Conservation (phyloP, 2,329 filamentous ascomycete genomes). For the Emmonsia crescens region DNA sequence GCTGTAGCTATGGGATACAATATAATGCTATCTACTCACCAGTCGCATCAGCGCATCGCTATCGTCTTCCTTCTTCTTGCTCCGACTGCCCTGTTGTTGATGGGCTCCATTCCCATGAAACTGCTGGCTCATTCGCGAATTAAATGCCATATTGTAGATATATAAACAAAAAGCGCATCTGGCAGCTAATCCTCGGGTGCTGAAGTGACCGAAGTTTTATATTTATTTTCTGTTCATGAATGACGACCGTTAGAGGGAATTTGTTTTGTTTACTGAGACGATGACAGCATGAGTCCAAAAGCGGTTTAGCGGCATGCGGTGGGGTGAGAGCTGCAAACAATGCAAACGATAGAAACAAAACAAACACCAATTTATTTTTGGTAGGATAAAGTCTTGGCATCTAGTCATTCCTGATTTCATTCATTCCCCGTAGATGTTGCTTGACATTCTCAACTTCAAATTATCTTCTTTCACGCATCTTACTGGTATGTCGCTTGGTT, state of each 20-base stretch:
- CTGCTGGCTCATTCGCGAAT: constrained; percentile 43
- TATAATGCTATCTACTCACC: constrained; percentile 26
- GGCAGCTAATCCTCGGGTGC: not conserved
- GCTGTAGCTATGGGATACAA: not conserved
- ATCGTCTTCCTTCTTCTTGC: constrained; percentile 47
- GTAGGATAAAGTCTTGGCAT: not conserved
- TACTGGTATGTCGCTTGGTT: not conserved
- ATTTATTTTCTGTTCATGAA: not conserved
- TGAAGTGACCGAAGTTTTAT: not conserved
- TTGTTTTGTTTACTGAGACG: constrained; percentile 12
- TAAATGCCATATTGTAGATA: constrained; percentile 37
- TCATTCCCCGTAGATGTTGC: not conserved
- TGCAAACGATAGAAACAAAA: constrained; percentile 21
- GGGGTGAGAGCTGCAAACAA: constrained; percentile 16
- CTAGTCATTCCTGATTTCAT: not conserved
- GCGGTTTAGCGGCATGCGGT: constrained; percentile 19
- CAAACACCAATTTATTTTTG: constrained; percentile 22
- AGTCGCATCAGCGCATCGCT: constrained; percentile 48
- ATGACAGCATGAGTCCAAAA: constrained; percentile 11
- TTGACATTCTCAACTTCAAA: not conserved
- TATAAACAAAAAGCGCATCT: not conserved
- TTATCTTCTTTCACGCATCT: not conserved
- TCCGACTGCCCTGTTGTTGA: constrained; percentile 34
- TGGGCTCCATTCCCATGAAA: constrained; percentile 33
- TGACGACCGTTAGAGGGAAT: not conserved